Conservation (phyloP, 1,139 yeast species). For the Blastobotrys arbuscula region DNA sequence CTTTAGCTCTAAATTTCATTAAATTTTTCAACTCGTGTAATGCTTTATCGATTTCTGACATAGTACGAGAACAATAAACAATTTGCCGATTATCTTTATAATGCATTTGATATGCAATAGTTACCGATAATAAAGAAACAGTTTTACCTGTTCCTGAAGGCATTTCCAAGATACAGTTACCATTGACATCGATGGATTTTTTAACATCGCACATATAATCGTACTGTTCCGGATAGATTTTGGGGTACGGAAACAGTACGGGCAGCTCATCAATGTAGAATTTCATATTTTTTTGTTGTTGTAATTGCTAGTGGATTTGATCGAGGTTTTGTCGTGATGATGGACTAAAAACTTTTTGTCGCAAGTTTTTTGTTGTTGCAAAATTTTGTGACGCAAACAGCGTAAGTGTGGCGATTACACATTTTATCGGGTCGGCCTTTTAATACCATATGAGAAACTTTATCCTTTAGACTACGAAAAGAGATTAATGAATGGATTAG, state of each 20-base stretch:
- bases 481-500: no score
- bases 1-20: constrained; percentile 80
- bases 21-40: constrained; percentile 83
- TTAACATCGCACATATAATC: constrained; percentile 96
- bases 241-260: constrained; percentile 93
- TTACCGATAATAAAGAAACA: constrained; percentile 78
- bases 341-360: neutral
- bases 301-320: neutral
- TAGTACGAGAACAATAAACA: constrained; percentile 97
- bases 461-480: no score
- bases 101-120: constrained; percentile 93
- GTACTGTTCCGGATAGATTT: constrained; percentile 96
- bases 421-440: no score
- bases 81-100: constrained; percentile 93
- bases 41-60: constrained; percentile 98
- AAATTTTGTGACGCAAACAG: neutral
- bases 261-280: constrained; percentile 93
- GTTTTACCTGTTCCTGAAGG: constrained; percentile 99
- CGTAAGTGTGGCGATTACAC: neutral
- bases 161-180: constrained; percentile 97
- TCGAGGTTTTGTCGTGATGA: neutral
- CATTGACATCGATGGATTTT: constrained; percentile 90
- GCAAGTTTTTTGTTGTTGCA: neutral
- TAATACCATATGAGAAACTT: no score
- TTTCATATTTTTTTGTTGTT: constrained; percentile 15